Evolutionary conservation across 306 rosid genomes (phyloP).

Genomic region (Medicago ruthenica): DNA sequence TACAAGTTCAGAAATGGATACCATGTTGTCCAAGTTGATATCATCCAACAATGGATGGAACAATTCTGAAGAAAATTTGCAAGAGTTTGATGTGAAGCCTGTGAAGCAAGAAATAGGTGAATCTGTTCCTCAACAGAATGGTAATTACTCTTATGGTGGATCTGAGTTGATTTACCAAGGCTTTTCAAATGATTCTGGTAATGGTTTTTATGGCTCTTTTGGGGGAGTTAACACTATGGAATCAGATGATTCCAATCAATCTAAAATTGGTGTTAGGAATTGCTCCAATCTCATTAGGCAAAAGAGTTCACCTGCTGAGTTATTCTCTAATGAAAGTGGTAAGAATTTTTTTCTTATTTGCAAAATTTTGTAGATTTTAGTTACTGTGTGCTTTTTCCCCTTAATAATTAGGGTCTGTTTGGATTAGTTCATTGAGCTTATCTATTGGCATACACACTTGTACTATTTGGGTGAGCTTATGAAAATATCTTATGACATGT

Average conservation of each 20-base stretch:
- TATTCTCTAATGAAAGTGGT: slow-evolving; percentile 73
- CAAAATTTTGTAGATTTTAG: background rate
- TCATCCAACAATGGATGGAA: slow-evolving; percentile 56
- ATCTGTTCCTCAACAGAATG: slow-evolving; percentile 43
- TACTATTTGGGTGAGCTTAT: background rate
- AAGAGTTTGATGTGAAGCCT: slow-evolving; percentile 44
- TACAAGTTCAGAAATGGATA: slow-evolving; percentile 67
- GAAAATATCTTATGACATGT: background rate
- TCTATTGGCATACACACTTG: background rate
- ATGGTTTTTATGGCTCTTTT: slow-evolving; percentile 54
- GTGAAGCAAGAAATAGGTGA: slow-evolving; percentile 65
- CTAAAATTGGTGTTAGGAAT: slow-evolving; percentile 53
- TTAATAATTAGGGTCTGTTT: background rate
- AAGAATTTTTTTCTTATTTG: slow-evolving; percentile 27
- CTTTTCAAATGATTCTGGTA: slow-evolving; percentile 42
- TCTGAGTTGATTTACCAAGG: slow-evolving; percentile 57
- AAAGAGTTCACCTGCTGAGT: slow-evolving; percentile 73
- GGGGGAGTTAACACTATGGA: slow-evolving; percentile 42
- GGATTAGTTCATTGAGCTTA: background rate
- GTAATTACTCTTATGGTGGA: slow-evolving; percentile 41
- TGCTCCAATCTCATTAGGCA: slow-evolving; percentile 62
- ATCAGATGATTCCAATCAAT: slow-evolving; percentile 43
- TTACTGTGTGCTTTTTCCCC: background rate
- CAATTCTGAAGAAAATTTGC: slow-evolving; percentile 43
- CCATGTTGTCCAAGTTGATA: slow-evolving; percentile 55